phyloP scores from a whole-genome alignment of 345 rosid genomes.

The Pelargonium nanum region DNA sequence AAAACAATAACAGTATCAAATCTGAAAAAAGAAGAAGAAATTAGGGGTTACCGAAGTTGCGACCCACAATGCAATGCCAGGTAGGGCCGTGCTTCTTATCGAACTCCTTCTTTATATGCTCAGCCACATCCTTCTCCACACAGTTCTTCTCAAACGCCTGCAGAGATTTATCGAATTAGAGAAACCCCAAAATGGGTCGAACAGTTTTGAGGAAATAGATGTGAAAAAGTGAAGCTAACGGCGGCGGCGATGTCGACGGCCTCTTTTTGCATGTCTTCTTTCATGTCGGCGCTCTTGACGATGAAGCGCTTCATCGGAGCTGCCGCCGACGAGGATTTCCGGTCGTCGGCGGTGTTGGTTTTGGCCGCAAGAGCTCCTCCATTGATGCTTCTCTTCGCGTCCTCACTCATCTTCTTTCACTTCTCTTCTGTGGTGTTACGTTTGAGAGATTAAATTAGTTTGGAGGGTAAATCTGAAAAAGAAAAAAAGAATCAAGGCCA shows the following conservation, averaged over 20 bases:
- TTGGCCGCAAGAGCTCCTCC: constrained; percentile 36
- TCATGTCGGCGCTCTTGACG: constrained; percentile 97
- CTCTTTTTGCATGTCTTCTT: constrained; percentile 86
- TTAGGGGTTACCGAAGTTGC: constrained; percentile 71
- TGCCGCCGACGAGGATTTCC: constrained; percentile 33
- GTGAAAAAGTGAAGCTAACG: constrained; percentile 34
- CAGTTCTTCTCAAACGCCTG: constrained; percentile 78
- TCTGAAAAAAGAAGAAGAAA: constrained; percentile 7
- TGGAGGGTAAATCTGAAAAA: no score
- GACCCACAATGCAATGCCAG: constrained; percentile 99
- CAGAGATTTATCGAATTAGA: no score
- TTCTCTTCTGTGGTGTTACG: neutral
- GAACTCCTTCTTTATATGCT: constrained; percentile 93
- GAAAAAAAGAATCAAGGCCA: no score
- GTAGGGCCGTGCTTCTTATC: constrained; percentile 91
- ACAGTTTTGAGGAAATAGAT: neutral
- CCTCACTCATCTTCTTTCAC: constrained; percentile 62
- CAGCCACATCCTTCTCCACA: constrained; percentile 96
- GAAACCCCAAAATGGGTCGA: constrained; percentile 4
- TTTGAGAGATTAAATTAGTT: no score
- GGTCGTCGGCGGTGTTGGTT: constrained; percentile 36
- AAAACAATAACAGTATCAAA: constrained; percentile 1
- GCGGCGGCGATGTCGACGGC: constrained; percentile 74
- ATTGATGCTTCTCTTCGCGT: constrained; percentile 37
- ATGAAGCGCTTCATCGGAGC: constrained; percentile 44